Conservation (phyloP, 768 basidiomycete genomes). For the Hirschioporus abietinus region DNA sequence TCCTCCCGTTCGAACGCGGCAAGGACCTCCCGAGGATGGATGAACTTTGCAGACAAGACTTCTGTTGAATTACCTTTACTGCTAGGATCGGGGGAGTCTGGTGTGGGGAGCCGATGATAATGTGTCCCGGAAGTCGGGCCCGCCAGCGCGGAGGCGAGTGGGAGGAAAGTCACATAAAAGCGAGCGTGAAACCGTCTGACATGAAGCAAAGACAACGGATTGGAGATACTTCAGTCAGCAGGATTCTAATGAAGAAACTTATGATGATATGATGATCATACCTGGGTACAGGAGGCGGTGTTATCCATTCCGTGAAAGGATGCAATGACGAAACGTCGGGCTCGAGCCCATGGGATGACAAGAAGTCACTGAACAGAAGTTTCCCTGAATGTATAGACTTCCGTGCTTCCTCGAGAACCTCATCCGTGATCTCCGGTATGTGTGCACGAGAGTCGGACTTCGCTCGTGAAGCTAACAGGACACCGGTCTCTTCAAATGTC, state of each 20-base stretch:
- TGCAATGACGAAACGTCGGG: constrained; percentile 43
- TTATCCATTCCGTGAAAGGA: constrained; percentile 76
- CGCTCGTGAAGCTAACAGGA: constrained; percentile 48
- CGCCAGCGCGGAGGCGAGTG: constrained; percentile 29
- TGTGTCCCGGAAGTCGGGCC: constrained; percentile 50
- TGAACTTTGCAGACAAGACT: constrained; percentile 62
- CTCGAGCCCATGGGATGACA: constrained; percentile 37
- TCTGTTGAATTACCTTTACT: constrained; percentile 57
- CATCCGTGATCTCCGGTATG: constrained; percentile 25
- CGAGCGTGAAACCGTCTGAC: constrained; percentile 64
- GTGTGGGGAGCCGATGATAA: constrained; percentile 56
- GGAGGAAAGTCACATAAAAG: constrained; percentile 64
- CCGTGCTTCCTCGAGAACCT: constrained; percentile 47
- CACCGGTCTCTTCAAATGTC: constrained; percentile 72
- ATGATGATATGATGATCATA: constrained; percentile 20
- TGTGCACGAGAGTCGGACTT: constrained; percentile 11
- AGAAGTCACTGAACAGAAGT: constrained; percentile 47
- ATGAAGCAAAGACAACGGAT: not conserved
- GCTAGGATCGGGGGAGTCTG: constrained; percentile 28
- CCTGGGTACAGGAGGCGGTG: constrained; percentile 52
- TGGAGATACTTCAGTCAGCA: constrained; percentile 7
- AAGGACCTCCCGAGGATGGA: constrained; percentile 50
- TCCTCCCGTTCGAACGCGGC: constrained; percentile 43
- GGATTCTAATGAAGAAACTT: not conserved
- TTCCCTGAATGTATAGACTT: constrained; percentile 49